Conservation (phyloP, 805 yeast genomes). For the Barnettozyma californica region DNA sequence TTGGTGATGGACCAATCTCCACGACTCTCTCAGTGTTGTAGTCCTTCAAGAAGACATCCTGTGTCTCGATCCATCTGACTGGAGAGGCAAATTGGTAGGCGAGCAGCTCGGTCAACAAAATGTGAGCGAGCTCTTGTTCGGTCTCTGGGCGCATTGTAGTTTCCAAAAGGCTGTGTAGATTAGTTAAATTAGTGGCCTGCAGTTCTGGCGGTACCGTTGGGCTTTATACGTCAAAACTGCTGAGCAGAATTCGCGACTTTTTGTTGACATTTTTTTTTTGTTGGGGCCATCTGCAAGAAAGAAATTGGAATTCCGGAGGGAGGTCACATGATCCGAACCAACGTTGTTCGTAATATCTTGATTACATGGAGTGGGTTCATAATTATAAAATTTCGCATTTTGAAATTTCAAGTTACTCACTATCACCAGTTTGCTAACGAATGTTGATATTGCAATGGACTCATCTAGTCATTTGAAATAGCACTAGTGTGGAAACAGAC, state of each 20-base stretch:
- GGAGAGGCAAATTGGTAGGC: constrained; percentile 99
- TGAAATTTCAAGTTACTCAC: too few species aligned
- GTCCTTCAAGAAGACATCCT: constrained; percentile 92
- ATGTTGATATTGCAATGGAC: too few species aligned
- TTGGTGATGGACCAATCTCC: constrained; percentile 98
- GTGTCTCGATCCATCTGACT: constrained; percentile 99
- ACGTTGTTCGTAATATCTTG: too few species aligned
- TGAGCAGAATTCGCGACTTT: background rate
- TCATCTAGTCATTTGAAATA: too few species aligned
- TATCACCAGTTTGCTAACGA: too few species aligned
- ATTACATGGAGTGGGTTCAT: too few species aligned
- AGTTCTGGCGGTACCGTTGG: background rate
- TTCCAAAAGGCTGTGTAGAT: background rate
- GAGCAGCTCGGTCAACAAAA: constrained; percentile 87
- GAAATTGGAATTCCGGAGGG: too few species aligned
- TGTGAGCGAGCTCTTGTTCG: constrained; percentile 96
- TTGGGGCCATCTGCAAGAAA: constrained; percentile 4
- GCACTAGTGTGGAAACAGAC: too few species aligned
- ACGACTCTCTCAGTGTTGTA: constrained; percentile 95
- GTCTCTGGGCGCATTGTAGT: constrained; percentile 68
- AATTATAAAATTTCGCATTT: too few species aligned
- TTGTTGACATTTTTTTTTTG: constrained; percentile 11
- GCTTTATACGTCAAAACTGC: background rate
- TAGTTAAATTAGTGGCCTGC: background rate
- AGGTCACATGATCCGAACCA: background rate